These are phyloP conservation scores for Ascochyta pisi DNA, from an alignment of 2,329 filamentous ascomycete species.

Conservation along the genomic window DNA sequence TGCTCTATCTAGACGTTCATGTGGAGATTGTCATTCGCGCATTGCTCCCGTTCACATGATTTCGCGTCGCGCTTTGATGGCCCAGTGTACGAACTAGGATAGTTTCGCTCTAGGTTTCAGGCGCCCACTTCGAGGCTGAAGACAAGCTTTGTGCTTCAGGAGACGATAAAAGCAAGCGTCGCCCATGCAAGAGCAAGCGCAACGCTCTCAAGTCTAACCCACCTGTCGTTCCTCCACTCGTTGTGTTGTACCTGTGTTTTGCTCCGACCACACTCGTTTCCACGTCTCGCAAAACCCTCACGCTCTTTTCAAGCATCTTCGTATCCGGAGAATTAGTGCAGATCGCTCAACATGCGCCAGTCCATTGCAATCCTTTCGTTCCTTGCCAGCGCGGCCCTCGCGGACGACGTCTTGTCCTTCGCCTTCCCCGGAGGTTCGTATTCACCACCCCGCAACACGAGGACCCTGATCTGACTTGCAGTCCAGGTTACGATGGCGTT, in stretches of 20 bases:
- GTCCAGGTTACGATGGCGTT: conserved; percentile 24
- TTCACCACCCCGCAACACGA: not conserved
- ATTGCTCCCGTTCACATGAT: conserved; percentile 1
- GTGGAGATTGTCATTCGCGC: conserved; percentile 8
- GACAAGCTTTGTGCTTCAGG: conserved; percentile 21
- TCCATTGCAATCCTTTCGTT: conserved; percentile 28
- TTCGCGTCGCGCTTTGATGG: not conserved
- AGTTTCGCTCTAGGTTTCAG: conserved; percentile 15
- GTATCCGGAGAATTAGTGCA: conserved; percentile 4
- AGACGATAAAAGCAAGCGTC: conserved; percentile 21
- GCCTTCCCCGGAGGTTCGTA: conserved; percentile 32
- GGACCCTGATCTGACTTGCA: not conserved
- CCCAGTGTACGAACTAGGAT: conserved; percentile 3
- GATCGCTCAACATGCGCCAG: conserved; percentile 29
- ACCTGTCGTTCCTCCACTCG: conserved; percentile 5
- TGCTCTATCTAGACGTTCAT: not conserved
- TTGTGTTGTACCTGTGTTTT: not conserved
- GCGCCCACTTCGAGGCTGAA: conserved; percentile 2
- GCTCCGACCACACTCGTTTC: conserved; percentile 17
- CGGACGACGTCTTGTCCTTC: conserved; percentile 28
- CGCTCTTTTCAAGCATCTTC: conserved; percentile 1
- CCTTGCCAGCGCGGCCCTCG: conserved; percentile 26
- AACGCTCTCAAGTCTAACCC: conserved; percentile 17
- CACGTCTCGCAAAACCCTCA: not conserved
- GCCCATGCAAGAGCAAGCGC: conserved; percentile 8